Base-by-base conservation (phyloP, 73 alveolate species). In the Effrenium voratum region DNA sequence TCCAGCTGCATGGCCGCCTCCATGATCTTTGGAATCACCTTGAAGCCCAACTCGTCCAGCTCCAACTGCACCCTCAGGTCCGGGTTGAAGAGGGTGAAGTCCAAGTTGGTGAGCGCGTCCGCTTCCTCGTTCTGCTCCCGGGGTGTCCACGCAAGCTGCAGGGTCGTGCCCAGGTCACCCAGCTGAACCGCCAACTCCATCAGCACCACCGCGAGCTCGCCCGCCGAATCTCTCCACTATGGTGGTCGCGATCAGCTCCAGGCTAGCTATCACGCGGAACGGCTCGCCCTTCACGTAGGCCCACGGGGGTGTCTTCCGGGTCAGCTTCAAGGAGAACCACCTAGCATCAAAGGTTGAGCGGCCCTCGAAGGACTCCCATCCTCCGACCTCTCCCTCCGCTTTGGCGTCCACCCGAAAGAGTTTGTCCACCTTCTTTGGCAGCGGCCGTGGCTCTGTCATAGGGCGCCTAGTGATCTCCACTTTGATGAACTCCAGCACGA, bases 281-380 rank as follows among this genome's bases (percentile, higher is more conserved):
- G 83, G 83, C 83, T n/a, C 83, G 36, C 85, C 85, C 22, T 41
- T 34, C 46, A 73, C 85, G 52, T 73, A 73, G n/a, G 85, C 85
- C 85, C 85, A 73, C 50, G 85, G 85, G n/a, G 49, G 52, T 34
- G 85, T 1, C 46, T 70, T 36, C 50, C 41, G 34, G 85, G 32
- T 26, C 85, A 73, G 36, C 50, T 30, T 41, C 0, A 73, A 46
- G n/a, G 85, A 16, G 50, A 73, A 73, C 85, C 85, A 73, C 5
- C 52, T 46, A 13, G 85, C 85, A 3, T 38, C n/a, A 46, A 0
- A 19, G 10, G 57, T 73, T 30, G 32, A 46, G 34, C 41, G 40
- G 6, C 55, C 28, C 28, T 5, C 1, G 2, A 2, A 73, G 34
- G 52, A 36, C 2, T 72, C 83, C 83, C 83, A 72, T 26, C 83